Percentiles rank a stretch among this genome's conserved stretches.
These are phyloP conservation scores for Oryza longistaminata DNA, from an alignment of 176 grass and related monocot genomes.

Conservation along the genomic window DNA sequence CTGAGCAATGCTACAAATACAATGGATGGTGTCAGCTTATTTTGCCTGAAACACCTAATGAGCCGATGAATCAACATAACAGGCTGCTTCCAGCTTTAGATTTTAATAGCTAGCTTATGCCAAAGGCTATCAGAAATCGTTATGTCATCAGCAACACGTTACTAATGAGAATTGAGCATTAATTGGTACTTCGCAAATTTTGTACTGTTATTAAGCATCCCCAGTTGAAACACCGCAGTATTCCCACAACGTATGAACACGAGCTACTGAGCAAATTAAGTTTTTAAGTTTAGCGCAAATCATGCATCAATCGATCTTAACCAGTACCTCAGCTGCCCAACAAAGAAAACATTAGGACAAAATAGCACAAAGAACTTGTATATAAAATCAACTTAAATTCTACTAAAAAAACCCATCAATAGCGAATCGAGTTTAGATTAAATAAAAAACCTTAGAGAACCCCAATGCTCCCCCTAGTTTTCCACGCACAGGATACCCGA, in stretches of 20 bases:
- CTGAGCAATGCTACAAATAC: not conserved
- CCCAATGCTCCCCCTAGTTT: too few relatives aligned
- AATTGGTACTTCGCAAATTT: too few relatives aligned
- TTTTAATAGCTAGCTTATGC: too few relatives aligned
- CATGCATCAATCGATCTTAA: not conserved
- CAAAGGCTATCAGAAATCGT: not conserved
- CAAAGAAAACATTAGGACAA: not conserved
- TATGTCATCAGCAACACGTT: too few relatives aligned
- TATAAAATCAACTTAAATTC: not conserved
- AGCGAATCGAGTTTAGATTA: not conserved
- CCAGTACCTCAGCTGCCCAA: not conserved
- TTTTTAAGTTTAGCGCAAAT: too few relatives aligned
- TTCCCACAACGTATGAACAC: too few relatives aligned
- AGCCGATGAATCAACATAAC: not conserved
- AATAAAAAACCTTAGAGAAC: not conserved
- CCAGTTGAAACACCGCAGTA: too few relatives aligned
- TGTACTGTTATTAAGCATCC: too few relatives aligned
- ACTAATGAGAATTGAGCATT: too few relatives aligned
- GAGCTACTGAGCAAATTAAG: too few relatives aligned
- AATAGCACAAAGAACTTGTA: not conserved
- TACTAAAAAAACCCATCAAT: not conserved
- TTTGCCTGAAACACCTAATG: not conserved
- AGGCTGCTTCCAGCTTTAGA: too few relatives aligned
- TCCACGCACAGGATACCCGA: too few relatives aligned
- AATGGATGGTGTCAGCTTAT: not conserved